A percentile compares a stretch with the other conserved stretches of the same genome.
Evolutionary conservation across 345 rosid species (phyloP).

Genomic region (Kandelia obovata): DNA sequence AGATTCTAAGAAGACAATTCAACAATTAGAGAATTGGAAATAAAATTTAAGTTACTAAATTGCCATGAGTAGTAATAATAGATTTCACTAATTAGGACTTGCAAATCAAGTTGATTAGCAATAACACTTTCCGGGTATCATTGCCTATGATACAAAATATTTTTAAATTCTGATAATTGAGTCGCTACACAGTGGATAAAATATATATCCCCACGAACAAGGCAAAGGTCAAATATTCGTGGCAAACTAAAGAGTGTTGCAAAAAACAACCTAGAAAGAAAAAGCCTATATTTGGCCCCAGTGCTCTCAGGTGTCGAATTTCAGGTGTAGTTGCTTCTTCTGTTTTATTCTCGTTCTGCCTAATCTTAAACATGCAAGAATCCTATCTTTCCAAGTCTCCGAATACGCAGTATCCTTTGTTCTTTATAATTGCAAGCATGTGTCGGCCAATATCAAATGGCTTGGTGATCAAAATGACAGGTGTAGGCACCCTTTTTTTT

Average conservation of each 20-base stretch:
- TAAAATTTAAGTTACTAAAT: no score
- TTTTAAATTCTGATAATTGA: neutral
- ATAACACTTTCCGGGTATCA: neutral
- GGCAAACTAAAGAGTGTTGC: neutral
- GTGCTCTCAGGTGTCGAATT: neutral
- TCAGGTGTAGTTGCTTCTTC: neutral
- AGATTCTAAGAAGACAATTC: no score
- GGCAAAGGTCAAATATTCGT: neutral
- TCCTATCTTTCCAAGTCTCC: neutral
- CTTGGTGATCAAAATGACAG: neutral
- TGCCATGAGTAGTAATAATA: no score
- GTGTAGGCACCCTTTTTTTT: neutral
- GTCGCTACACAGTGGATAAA: neutral
- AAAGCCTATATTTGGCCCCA: no score
- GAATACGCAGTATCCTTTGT: slow-evolving; percentile 20
- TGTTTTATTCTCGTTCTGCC: neutral
- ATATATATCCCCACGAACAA: slow-evolving; percentile 14
- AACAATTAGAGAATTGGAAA: no score
- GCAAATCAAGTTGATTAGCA: no score
- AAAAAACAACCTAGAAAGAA: neutral
- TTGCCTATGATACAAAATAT: neutral
- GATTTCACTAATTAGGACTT: no score
- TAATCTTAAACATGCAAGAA: slow-evolving; percentile 10
- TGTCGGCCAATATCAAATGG: slow-evolving; percentile 22
- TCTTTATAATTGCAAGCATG: slow-evolving; percentile 3